Percentiles rank a stretch among this genome's conserved stretches.
These are phyloP conservation scores for Akanthomyces uredinophilus DNA, from an alignment of 2,329 filamentous ascomycete genomes.

Conservation along the genomic window DNA sequence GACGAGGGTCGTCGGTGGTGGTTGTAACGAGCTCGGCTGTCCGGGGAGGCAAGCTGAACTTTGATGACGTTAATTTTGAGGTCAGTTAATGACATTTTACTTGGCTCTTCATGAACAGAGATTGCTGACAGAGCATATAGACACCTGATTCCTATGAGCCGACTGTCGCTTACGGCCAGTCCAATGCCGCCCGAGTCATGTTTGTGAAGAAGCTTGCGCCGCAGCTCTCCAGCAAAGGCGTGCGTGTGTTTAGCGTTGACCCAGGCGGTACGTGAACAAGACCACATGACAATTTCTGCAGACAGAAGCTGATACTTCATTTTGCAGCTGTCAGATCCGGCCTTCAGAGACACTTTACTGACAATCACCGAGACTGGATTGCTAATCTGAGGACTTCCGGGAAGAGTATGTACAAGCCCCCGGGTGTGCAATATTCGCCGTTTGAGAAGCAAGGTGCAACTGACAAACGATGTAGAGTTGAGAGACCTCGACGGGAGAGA, in stretches of 20 bases:
- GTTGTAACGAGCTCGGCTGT: background rate
- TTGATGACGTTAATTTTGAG: background rate
- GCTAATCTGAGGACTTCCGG: background rate
- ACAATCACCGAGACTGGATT: conserved; percentile 28
- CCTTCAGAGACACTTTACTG: background rate
- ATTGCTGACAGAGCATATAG: conserved; percentile 29
- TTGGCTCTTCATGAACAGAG: too few relatives aligned
- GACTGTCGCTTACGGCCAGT: conserved; percentile 11
- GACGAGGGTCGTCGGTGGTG: background rate
- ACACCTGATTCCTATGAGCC: conserved; percentile 18
- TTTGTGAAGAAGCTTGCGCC: conserved; percentile 14
- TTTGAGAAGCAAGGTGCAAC: too few relatives aligned
- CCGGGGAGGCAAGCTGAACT: background rate
- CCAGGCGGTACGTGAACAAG: conserved; percentile 14
- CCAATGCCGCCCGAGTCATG: conserved; percentile 15
- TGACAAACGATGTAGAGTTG: background rate
- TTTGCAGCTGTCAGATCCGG: background rate
- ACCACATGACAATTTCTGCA: background rate
- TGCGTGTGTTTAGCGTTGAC: conserved; percentile 16
- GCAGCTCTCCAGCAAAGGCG: conserved; percentile 11
- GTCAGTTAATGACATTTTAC: too few relatives aligned
- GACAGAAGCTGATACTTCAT: background rate
- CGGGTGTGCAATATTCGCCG: background rate
- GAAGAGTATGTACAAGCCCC: background rate
- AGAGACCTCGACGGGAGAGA: conserved; percentile 14